Evolutionary conservation across 768 basidiomycete species (phyloP), one percentile per base, ranked within the genome.

Genomic region (Clathrus columnatus): DNA sequence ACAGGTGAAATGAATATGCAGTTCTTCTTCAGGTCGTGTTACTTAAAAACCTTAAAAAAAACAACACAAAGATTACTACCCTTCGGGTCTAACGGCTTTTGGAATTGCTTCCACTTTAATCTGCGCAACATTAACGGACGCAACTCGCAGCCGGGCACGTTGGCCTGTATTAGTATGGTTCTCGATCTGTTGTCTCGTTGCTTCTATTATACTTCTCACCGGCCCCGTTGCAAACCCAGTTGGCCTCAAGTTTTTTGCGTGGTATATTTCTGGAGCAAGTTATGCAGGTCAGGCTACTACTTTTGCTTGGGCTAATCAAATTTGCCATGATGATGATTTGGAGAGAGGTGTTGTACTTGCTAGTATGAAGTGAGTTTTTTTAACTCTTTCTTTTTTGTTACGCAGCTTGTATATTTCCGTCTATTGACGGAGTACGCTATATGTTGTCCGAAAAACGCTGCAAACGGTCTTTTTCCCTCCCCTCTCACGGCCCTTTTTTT

Each of bases 231-330:
- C 70, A 51, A 78, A 73, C 53, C 79, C 85, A 4, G 78, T 69
- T 0, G 77, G 73, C 1, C 75, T 83, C n/a, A 84, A 83, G 59
- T 87, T 84, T 66, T 85, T 87, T 60, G 87, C 84, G 4, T 89
- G 84, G 63, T 87, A 81, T 64, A 62, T 81, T 8, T 76, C 79
- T 5, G 84, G 85, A 1, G 82, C 84, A 16, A 80, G 83, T 5
- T 89, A 83, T 62, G 76, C 84, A 0, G 85, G 86, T 8, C 87
- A 88, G 64, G 87, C 85, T 5, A 81, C 79, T 17, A 89, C 85
- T 23, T 87, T 88, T 62, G 82, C 83, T 77, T 87, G 87, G 87
- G 84, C 85, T n/a, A 89, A 89, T 65, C 82, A 85, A 63, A 77
- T 85, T 50, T 83, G 82, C 56, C 76, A 80, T 24, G 81, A 85